Percentiles rank a stretch among this genome's conserved stretches.
phyloP scores from a whole-genome alignment of 2,329 filamentous ascomycete genomes.

The Diaporthe amygdali region DNA sequence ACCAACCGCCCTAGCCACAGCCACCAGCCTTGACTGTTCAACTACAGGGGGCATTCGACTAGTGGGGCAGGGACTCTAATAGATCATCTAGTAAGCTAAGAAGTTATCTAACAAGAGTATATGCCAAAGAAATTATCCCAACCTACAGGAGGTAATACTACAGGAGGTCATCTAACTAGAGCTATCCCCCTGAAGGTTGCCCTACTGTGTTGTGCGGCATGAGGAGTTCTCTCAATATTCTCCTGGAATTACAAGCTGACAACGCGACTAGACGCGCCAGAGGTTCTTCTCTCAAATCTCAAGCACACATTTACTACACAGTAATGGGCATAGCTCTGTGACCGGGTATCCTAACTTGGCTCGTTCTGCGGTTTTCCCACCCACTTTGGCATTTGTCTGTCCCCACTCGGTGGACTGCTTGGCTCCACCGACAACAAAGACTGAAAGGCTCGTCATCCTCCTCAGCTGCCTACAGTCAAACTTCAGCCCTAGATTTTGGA shows the following conservation, averaged over 20 bases:
- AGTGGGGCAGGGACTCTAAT: too few relatives aligned
- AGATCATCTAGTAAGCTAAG: too few relatives aligned
- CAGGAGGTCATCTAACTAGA: too few relatives aligned
- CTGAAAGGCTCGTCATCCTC: neutral
- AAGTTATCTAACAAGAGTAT: too few relatives aligned
- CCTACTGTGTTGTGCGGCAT: neutral
- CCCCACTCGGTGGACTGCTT: neutral
- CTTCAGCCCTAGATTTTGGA: neutral
- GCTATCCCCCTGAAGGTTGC: too few relatives aligned
- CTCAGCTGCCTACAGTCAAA: neutral
- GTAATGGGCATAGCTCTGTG: neutral
- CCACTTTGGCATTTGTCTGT: neutral
- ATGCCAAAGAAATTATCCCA: neutral
- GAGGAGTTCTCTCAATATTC: neutral
- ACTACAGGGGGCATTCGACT: too few relatives aligned
- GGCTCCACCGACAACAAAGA: neutral
- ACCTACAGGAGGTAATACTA: too few relatives aligned
- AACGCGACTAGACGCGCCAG: neutral
- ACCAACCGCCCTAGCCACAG: too few relatives aligned
- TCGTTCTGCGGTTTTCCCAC: neutral
- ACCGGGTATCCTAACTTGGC: too few relatives aligned
- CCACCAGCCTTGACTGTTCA: too few relatives aligned
- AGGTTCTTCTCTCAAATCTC: neutral
- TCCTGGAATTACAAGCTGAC: neutral
- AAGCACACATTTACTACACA: neutral